Percentiles rank a stretch among this genome's conserved stretches.
These are phyloP conservation scores for Helenozyma rhizophorensis DNA, from an alignment of 805 yeast genomes.

Conservation along the genomic window DNA sequence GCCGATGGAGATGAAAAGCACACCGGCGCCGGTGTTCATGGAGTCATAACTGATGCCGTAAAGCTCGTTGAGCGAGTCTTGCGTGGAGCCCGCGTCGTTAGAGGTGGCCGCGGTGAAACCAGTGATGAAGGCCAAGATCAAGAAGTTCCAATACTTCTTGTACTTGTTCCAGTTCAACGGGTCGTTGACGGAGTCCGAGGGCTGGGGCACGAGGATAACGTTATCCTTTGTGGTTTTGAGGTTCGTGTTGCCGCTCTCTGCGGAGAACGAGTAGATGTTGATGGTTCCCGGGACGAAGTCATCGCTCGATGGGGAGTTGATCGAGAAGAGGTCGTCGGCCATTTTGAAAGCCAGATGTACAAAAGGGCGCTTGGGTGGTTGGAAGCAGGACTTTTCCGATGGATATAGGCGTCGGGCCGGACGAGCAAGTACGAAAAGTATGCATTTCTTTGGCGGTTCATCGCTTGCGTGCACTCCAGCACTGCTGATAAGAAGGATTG, in stretches of 20 bases:
- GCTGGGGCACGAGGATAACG: conserved; percentile 44
- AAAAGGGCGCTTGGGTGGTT: too few relatives aligned
- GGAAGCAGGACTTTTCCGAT: too few relatives aligned
- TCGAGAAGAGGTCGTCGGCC: conserved; percentile 7
- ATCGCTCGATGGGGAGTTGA: conserved; percentile 11
- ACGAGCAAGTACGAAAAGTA: too few relatives aligned
- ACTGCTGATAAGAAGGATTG: too few relatives aligned
- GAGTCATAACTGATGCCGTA: conserved; percentile 61
- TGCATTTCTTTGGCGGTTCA: too few relatives aligned
- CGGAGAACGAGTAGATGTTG: conserved; percentile 13
- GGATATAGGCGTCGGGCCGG: too few relatives aligned
- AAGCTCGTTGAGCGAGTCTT: conserved; percentile 57
- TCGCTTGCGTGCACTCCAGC: too few relatives aligned
- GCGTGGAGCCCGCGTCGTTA: conserved; percentile 70
- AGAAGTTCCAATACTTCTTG: conserved; percentile 36
- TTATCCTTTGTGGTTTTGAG: conserved; percentile 19
- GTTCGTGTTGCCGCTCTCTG: conserved; percentile 9
- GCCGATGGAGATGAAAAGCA: conserved; percentile 66
- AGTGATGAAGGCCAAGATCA: conserved; percentile 49
- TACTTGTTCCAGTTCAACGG: conserved; percentile 41
- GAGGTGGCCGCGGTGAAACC: conserved; percentile 71
- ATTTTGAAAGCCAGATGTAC: too few relatives aligned
- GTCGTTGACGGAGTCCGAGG: conserved; percentile 47
- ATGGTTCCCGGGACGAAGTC: conserved; percentile 17
- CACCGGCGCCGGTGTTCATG: conserved; percentile 81